These are phyloP conservation scores for Whalleya microplaca DNA, from an alignment of 2,329 filamentous ascomycete species.

Conservation along the genomic window DNA sequence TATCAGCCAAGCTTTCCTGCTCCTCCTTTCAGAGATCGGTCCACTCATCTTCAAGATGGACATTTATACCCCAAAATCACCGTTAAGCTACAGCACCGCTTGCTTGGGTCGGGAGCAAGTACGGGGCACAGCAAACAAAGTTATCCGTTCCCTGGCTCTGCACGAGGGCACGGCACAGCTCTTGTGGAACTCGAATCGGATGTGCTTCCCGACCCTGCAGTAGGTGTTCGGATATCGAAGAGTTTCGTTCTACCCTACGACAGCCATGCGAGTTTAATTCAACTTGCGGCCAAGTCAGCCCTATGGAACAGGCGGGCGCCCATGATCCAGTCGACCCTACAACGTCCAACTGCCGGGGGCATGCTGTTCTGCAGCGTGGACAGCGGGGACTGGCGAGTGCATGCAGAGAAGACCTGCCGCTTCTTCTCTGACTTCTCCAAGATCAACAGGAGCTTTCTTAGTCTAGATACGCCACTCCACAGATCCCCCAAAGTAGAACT, in stretches of 20 bases:
- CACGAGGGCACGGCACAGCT: constrained; percentile 25
- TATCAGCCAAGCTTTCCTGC: constrained; percentile 46
- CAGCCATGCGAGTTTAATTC: constrained; percentile 41
- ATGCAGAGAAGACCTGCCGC: constrained; percentile 35
- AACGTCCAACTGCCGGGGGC: constrained; percentile 40
- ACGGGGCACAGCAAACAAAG: background rate
- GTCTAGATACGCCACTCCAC: constrained; percentile 33
- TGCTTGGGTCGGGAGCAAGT: constrained; percentile 26
- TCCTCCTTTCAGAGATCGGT: constrained; percentile 40
- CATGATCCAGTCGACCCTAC: constrained; percentile 40
- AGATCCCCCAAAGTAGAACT: constrained; percentile 45
- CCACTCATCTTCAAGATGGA: constrained; percentile 43
- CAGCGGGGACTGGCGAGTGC: constrained; percentile 45
- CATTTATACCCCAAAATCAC: constrained; percentile 44
- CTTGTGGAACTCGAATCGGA: constrained; percentile 44
- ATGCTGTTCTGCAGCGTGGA: constrained; percentile 45
- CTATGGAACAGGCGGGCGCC: constrained; percentile 24
- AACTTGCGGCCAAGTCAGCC: constrained; percentile 38
- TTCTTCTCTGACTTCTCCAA: constrained; percentile 40
- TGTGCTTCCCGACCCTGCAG: constrained; percentile 42
- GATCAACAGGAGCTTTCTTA: constrained; percentile 34
- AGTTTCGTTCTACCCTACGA: constrained; percentile 34
- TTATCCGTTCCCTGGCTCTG: background rate
- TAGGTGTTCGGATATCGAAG: constrained; percentile 43
- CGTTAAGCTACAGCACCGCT: constrained; percentile 45